These are phyloP conservation scores for Epichloe elymi DNA, from an alignment of 2,329 filamentous ascomycete genomes.

Conservation along the genomic window DNA sequence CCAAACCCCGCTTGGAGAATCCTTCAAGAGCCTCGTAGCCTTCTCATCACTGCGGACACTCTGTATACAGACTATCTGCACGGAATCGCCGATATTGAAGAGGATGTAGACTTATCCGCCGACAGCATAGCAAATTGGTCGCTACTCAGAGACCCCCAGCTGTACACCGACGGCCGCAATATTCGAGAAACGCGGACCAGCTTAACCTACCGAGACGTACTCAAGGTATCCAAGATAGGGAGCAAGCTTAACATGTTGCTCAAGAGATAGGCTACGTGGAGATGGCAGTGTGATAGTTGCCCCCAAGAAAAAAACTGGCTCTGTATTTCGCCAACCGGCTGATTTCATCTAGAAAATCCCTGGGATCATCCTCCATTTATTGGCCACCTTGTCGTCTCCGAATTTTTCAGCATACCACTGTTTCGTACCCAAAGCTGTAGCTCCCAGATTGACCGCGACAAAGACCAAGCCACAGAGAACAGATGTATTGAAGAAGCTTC, in stretches of 20 bases:
- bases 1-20: constrained; percentile 41
- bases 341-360: constrained; percentile 37
- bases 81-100: constrained; percentile 53
- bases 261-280: constrained; percentile 16
- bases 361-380: constrained; percentile 67
- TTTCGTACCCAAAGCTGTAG: constrained; percentile 67
- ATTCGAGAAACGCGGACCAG: constrained; percentile 51
- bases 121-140: constrained; percentile 60
- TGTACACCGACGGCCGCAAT: constrained; percentile 39
- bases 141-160: constrained; percentile 39
- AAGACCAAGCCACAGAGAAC: constrained; percentile 59
- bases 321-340: background rate
- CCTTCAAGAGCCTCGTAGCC: constrained; percentile 71
- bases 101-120: constrained; percentile 51
- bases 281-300: background rate
- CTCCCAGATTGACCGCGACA: constrained; percentile 64
- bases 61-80: constrained; percentile 63
- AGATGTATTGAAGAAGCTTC: constrained; percentile 56
- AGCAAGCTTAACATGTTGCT: constrained; percentile 46
- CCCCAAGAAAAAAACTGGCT: no score
- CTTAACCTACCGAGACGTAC: constrained; percentile 74
- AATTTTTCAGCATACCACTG: constrained; percentile 71
- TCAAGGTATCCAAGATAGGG: constrained; percentile 64
- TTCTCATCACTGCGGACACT: constrained; percentile 56
- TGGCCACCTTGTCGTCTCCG: constrained; percentile 46